Evolutionary conservation across 2,329 filamentous ascomycete genomes (phyloP), one percentile per base, ranked within the genome.

Genomic region (Beauveria sp.): DNA sequence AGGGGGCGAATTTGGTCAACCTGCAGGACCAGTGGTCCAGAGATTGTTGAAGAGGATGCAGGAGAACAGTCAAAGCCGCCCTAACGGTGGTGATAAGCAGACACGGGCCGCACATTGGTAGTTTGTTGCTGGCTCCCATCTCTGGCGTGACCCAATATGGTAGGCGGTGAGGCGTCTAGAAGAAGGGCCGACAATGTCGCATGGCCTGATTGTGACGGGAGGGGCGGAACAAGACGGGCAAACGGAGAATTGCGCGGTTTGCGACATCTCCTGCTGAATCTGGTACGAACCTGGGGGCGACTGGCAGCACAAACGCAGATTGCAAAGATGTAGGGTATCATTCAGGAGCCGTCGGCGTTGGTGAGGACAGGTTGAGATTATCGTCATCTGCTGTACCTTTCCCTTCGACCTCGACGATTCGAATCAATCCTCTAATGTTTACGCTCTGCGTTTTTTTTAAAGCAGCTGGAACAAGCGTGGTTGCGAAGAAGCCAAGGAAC

Each of bases 11-110:
- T 61, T 54, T 61, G 51, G 59, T 18, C 51, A 50, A 52, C 6
- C 51, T 50, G 22, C n/a, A 9, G 34, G 31, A 62, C 38, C 43
- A 62, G 53, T 62, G 60, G 60, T 16, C 24, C 52, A 26, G 10
- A 52, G 52, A 51, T 57, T 62, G 52, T 56, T 57, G 60, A 56
- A 57, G 45, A 64, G 67, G 64, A 68, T 66, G 46, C 45, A 40
- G 26, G 34, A 38, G 34, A 38, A 38, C 34, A 38, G 42, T 24
- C 20, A 48, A 57, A 38, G 55, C 45, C 34, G 45, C 55, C 45
- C 55, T 46, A 49, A 60, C 43, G 46, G 20, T 40, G 6, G 16
- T 22, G 46, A 28, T 51, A 43, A 16, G 26, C 34, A 18, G 16
- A 22, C 12, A 22, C 50, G 50, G 22, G 20, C 9, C 55, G 38